These are phyloP conservation scores for Didymella lethalis DNA, from an alignment of 2,329 filamentous ascomycete genomes.

Conservation along the genomic window DNA sequence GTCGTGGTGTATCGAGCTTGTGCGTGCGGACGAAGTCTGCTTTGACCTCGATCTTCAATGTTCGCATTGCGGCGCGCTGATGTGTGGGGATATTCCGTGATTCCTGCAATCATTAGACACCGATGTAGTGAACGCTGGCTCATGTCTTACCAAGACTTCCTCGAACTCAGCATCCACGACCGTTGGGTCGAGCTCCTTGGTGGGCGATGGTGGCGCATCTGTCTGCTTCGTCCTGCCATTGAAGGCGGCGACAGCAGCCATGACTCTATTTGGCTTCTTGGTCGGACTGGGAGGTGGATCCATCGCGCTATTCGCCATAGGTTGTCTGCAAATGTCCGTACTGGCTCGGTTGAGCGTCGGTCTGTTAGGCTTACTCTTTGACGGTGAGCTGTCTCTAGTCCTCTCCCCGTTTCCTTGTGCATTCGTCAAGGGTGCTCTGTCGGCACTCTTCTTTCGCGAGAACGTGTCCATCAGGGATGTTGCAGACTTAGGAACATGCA, in stretches of 20 bases:
- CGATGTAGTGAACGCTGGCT: conserved; percentile 32
- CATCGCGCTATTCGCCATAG: conserved; percentile 15
- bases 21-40: conserved; percentile 94
- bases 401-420: conserved; percentile 46
- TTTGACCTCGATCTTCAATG: conserved; percentile 87
- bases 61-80: conserved; percentile 93
- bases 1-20: conserved; percentile 66
- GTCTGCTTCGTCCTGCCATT: conserved; percentile 60
- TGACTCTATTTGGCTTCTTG: conserved; percentile 62
- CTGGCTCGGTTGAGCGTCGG: conserved; percentile 38
- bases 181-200: conserved; percentile 58
- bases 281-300: conserved; percentile 31
- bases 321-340: conserved; percentile 38
- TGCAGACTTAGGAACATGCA: conserved; percentile 54
- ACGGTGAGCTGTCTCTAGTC: conserved; percentile 33
- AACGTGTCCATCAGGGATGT: conserved; percentile 52
- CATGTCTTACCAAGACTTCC: conserved; percentile 65
- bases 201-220: conserved; percentile 39
- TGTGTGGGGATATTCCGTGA: conserved; percentile 92
- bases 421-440: conserved; percentile 44
- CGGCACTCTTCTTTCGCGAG: conserved; percentile 48
- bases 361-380: conserved; percentile 30
- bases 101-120: conserved; percentile 62
- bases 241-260: conserved; percentile 70
- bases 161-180: conserved; percentile 70